Conservation (phyloP, 768 basidiomycete species). For the Cystofilobasidium ferigula region DNA sequence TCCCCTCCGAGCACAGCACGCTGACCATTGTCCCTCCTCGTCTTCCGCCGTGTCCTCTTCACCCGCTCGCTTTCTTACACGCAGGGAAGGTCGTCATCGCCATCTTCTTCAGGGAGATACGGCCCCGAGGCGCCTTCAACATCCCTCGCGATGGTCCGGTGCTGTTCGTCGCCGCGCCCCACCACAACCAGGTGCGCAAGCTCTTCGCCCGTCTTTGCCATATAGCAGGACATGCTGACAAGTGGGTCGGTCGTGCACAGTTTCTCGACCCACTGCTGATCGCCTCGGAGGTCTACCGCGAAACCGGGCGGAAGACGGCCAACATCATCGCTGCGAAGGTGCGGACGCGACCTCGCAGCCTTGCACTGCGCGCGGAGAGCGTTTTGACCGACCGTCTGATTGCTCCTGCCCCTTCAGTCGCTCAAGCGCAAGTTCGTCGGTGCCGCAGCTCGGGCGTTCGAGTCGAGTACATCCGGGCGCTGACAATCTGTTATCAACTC, state of each 20-base stretch:
- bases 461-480: conserved; percentile 56
- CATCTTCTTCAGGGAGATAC: conserved; percentile 92
- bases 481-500: neutral
- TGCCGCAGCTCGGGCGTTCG: conserved; percentile 68
- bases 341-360: conserved; percentile 12
- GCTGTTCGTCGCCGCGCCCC: conserved; percentile 85
- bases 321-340: conserved; percentile 75
- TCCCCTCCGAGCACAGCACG: neutral
- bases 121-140: conserved; percentile 87
- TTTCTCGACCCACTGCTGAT: conserved; percentile 85
- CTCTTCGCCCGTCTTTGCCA: neutral
- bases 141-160: conserved; percentile 77
- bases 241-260: conserved; percentile 40
- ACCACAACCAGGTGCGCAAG: conserved; percentile 66
- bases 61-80: too few species aligned
- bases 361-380: neutral
- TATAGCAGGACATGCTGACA: neutral
- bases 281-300: conserved; percentile 70
- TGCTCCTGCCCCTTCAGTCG: conserved; percentile 42
- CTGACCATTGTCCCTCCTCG: too few species aligned
- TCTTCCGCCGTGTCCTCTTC: conserved; percentile 45
- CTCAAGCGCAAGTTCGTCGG: conserved; percentile 71
- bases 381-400: neutral
- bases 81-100: conserved; percentile 60
- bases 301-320: conserved; percentile 67